phyloP scores from a whole-genome alignment of 257 asterid species.

The Vinca minor region DNA sequence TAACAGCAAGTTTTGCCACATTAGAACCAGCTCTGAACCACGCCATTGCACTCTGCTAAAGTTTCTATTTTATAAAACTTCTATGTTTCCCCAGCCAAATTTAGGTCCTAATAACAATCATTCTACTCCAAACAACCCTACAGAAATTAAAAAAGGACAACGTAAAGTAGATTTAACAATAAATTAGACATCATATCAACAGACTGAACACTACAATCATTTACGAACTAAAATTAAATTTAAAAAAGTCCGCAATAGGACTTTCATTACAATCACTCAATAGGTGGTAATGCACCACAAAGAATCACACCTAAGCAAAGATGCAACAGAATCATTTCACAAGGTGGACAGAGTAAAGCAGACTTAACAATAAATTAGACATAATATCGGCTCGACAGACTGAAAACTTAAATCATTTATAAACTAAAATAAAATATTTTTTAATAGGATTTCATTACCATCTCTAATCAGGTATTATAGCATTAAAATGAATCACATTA shows the following conservation, averaged over 20 bases:
- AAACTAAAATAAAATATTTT: no score
- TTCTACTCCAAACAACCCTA: constrained; percentile 2
- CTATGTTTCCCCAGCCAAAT: constrained; percentile 10
- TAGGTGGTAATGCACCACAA: background rate
- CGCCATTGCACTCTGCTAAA: constrained; percentile 40
- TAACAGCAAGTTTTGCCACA: constrained; percentile 65
- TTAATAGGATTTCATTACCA: no score
- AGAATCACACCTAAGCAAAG: constrained; percentile 2
- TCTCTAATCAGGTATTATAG: no score
- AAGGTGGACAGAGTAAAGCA: no score
- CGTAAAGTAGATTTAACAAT: background rate
- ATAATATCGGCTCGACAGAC: no score
- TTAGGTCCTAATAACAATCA: constrained; percentile 10
- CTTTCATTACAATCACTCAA: background rate
- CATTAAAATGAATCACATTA: no score
- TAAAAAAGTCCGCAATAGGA: background rate
- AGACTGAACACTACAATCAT: background rate
- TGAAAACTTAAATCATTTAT: no score
- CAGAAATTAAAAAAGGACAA: background rate
- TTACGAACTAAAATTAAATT: background rate
- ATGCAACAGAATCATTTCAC: background rate
- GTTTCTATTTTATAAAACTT: background rate
- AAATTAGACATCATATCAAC: background rate
- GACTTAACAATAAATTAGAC: no score
- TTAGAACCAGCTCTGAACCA: constrained; percentile 86